These are phyloP conservation scores for Nidula microcarpa DNA, from an alignment of 768 basidiomycete species.

Conservation along the genomic window DNA sequence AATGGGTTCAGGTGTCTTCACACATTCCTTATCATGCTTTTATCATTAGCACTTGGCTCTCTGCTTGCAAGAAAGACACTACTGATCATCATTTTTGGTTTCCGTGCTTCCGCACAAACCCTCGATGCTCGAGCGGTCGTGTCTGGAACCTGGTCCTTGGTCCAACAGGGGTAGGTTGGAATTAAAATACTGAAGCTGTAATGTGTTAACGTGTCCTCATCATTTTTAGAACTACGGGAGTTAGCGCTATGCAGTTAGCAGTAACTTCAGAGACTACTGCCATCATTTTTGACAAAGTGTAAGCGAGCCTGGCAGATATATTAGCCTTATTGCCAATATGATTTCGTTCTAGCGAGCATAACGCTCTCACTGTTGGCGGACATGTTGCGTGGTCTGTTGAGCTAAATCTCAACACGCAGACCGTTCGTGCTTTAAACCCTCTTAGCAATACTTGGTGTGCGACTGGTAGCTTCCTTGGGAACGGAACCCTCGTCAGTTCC, in stretches of 20 bases:
- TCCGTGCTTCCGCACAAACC: not conserved
- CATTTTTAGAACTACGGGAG: not conserved
- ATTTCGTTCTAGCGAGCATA: not conserved
- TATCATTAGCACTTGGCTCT: not conserved
- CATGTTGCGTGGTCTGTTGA: not conserved
- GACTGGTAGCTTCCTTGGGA: conserved; percentile 25
- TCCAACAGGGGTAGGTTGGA: not conserved
- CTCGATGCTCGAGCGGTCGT: not conserved
- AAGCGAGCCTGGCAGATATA: not conserved
- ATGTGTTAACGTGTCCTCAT: not conserved
- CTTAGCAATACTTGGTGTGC: conserved; percentile 28
- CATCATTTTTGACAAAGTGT: not conserved
- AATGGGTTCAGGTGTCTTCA: too few relatives aligned
- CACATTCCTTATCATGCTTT: too few relatives aligned
- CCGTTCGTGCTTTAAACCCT: conserved; percentile 18
- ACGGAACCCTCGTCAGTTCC: conserved; percentile 21
- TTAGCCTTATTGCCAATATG: too few relatives aligned
- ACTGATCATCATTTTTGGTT: not conserved
- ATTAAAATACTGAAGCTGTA: not conserved
- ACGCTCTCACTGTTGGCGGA: not conserved
- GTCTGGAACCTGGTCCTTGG: not conserved
- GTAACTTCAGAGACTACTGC: not conserved
- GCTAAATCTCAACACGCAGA: conserved; percentile 18
- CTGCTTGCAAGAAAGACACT: not conserved
- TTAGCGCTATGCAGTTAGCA: not conserved